Percentiles rank a stretch among this genome's conserved stretches.
Evolutionary conservation across 2,329 filamentous ascomycete species (phyloP).

Genomic region (Pseudocercospora vitis): DNA sequence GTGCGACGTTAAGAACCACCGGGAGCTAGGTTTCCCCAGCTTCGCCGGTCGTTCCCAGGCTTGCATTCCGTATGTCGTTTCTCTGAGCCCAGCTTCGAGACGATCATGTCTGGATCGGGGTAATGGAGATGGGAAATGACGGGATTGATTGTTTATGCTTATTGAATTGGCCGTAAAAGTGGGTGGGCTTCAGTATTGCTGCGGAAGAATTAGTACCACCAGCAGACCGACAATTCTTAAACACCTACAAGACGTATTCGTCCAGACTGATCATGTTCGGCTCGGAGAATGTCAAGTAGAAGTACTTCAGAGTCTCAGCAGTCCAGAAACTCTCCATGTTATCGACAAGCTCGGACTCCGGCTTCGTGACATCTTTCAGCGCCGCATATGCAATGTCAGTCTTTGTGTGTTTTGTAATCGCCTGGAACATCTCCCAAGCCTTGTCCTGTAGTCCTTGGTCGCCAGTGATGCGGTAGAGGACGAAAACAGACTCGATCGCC

Average conservation of each 20-base stretch:
- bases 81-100: no score
- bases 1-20: no score
- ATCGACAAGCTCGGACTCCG: constrained; percentile 48
- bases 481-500: constrained; percentile 77
- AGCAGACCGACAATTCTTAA: no score
- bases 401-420: constrained; percentile 61
- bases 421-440: constrained; percentile 73
- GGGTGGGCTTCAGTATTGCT: constrained; percentile 49
- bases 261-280: constrained; percentile 61
- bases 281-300: constrained; percentile 63
- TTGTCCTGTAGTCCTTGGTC: constrained; percentile 64
- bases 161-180: constrained; percentile 15
- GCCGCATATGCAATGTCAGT: constrained; percentile 65
- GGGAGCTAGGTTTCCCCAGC: no score
- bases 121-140: no score
- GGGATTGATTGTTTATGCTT: no score
- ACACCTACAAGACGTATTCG: constrained; percentile 45
- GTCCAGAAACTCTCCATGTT: constrained; percentile 76
- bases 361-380: constrained; percentile 63
- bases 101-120: no score
- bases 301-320: constrained; percentile 67
- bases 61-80: no score
- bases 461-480: constrained; percentile 73
- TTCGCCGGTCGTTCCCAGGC: no score
- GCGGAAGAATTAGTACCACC: constrained; percentile 1